A percentile compares a stretch with the other conserved stretches of the same genome.
Conservation (phyloP, 2,329 filamentous ascomycete species). For the Xenosphaeropsis pyriputrescens region DNA sequence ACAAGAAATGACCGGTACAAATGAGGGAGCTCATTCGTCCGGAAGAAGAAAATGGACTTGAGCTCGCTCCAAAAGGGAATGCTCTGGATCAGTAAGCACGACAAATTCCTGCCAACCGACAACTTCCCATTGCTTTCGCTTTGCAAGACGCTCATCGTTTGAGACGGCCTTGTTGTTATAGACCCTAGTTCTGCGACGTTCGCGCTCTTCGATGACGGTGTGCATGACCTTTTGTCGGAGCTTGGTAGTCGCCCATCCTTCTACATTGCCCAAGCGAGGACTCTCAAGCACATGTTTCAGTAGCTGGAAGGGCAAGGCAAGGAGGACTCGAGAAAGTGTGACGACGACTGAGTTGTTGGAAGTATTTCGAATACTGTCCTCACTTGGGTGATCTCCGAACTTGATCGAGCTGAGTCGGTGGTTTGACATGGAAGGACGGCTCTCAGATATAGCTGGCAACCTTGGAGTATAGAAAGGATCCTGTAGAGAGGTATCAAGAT, state of each 20-base stretch:
- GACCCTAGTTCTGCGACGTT: conserved; percentile 29
- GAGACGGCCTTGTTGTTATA: conserved; percentile 8
- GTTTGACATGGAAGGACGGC: conserved; percentile 20
- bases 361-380: conserved; percentile 19
- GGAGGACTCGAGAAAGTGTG: conserved; percentile 48
- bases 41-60: conserved; percentile 13
- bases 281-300: conserved; percentile 53
- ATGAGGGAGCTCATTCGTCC: neutral
- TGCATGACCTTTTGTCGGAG: conserved; percentile 32
- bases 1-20: too few species aligned
- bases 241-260: conserved; percentile 31
- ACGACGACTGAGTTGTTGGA: conserved; percentile 18
- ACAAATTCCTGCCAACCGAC: conserved; percentile 19
- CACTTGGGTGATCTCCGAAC: conserved; percentile 46
- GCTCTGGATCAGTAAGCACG: conserved; percentile 8
- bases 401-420: conserved; percentile 48
- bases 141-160: conserved; percentile 12
- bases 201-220: conserved; percentile 39
- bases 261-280: conserved; percentile 32
- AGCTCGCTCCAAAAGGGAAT: conserved; percentile 9
- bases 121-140: conserved; percentile 14
- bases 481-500: conserved; percentile 34
- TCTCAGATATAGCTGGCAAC: conserved; percentile 21
- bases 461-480: conserved; percentile 30
- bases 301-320: conserved; percentile 55